Conservation (phyloP, 73 alveolate species). For the Symbiodinium natans region DNA sequence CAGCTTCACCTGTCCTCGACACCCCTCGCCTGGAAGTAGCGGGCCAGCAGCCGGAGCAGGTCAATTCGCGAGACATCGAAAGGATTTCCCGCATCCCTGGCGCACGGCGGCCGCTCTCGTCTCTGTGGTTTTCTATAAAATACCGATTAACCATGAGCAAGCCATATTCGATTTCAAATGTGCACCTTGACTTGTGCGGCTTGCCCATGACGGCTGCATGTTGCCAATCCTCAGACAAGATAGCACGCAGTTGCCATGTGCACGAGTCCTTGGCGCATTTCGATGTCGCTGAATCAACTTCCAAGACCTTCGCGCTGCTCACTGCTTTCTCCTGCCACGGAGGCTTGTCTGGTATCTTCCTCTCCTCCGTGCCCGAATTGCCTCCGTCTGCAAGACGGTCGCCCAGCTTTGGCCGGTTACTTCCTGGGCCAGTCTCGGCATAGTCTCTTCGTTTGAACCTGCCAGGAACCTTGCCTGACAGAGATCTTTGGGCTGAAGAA, state of each 20-base stretch:
- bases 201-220: slow-evolving; percentile 34
- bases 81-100: slow-evolving; percentile 85
- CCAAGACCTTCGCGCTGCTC: neutral
- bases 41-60: slow-evolving; percentile 75
- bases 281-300: neutral
- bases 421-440: neutral
- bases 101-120: neutral
- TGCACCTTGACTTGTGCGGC: slow-evolving; percentile 78
- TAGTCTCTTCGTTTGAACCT: too few species aligned
- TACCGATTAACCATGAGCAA: too few species aligned
- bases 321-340: neutral
- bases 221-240: slow-evolving; percentile 51
- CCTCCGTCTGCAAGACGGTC: slow-evolving; percentile 19
- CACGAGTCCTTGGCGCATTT: too few species aligned
- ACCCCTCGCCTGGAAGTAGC: slow-evolving; percentile 65
- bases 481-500: slow-evolving; percentile 42
- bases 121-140: neutral
- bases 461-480: slow-evolving; percentile 53
- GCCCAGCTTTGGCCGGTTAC: slow-evolving; percentile 67
- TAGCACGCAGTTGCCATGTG: neutral
- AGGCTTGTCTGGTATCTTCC: neutral
- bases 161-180: too few species aligned
- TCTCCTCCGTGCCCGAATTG: neutral
- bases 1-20: too few species aligned
- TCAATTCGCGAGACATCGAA: slow-evolving; percentile 64